A percentile compares a stretch with the other conserved stretches of the same genome.
Conservation (phyloP, 805 yeast genomes). For the Jamesozyma spencerorum region DNA sequence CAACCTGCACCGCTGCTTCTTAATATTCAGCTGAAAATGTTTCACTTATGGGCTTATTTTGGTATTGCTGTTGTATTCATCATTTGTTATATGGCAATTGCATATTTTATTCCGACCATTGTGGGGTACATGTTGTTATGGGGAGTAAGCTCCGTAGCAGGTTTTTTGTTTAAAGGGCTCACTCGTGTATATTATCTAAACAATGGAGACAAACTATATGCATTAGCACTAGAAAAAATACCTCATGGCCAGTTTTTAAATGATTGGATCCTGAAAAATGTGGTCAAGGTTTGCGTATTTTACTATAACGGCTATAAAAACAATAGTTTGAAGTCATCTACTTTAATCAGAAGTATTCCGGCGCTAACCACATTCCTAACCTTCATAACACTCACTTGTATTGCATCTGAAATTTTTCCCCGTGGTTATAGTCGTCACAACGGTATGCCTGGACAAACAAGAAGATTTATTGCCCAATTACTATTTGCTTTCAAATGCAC, state of each 20-base stretch:
- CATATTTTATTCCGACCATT: slow-evolving; percentile 42
- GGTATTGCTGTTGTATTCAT: slow-evolving; percentile 24
- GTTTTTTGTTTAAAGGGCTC: slow-evolving; percentile 11
- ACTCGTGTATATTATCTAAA: slow-evolving; percentile 3
- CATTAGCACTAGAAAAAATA: slow-evolving; percentile 2
- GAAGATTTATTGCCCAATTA: slow-evolving; percentile 43
- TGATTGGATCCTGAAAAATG: slow-evolving; percentile 11
- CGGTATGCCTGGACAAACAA: slow-evolving; percentile 26
- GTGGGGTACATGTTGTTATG: slow-evolving; percentile 31
- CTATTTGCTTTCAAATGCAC: slow-evolving; percentile 52
- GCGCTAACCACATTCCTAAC: slow-evolving; percentile 24
- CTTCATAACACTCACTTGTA: slow-evolving; percentile 16
- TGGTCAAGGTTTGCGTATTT: slow-evolving; percentile 5
- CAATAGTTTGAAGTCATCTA: slow-evolving; percentile 16
- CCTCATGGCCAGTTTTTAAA: slow-evolving; percentile 4
- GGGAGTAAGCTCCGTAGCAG: slow-evolving; percentile 11
- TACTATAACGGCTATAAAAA: slow-evolving; percentile 15
- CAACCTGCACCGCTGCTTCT: slow-evolving; percentile 20
- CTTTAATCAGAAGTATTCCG: slow-evolving; percentile 22
- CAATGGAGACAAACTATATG: slow-evolving; percentile 3
- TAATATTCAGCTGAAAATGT: slow-evolving; percentile 18
- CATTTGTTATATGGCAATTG: slow-evolving; percentile 32
- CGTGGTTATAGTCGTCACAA: slow-evolving; percentile 22
- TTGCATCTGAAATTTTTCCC: slow-evolving; percentile 17
- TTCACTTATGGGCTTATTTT: slow-evolving; percentile 19